These are phyloP conservation scores for Cyberlindnera maclurae DNA, from an alignment of 805 yeast species.

Conservation along the genomic window DNA sequence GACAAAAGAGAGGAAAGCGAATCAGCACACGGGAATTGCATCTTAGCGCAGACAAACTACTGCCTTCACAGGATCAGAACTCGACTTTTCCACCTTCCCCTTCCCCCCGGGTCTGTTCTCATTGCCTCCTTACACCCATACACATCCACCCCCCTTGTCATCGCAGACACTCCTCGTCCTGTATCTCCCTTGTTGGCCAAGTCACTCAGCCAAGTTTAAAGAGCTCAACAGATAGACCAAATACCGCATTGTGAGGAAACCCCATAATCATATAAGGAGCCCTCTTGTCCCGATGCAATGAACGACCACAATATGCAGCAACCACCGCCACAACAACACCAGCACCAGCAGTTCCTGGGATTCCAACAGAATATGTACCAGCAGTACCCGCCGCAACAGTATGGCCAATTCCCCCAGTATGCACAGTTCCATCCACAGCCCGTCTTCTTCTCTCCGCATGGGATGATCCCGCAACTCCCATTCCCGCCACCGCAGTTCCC, in stretches of 20 bases:
- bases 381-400: not conserved
- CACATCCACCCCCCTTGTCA: not conserved
- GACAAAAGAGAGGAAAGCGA: too few species aligned
- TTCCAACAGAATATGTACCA: not conserved
- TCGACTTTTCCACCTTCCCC: not conserved
- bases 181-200: too few species aligned
- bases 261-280: too few species aligned
- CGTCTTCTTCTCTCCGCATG: not conserved
- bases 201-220: too few species aligned
- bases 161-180: not conserved
- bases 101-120: not conserved
- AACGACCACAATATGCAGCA: not conserved
- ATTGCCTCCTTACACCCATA: not conserved
- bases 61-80: too few species aligned
- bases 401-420: not conserved
- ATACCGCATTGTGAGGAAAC: too few species aligned
- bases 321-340: too few species aligned
- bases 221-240: too few species aligned
- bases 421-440: not conserved
- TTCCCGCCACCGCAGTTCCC: slow-evolving; percentile 1
- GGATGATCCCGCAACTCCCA: too few species aligned
- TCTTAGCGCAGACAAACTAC: too few species aligned
- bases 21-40: too few species aligned
- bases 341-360: too few species aligned
- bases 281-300: not conserved